Conservation (phyloP, 805 yeast species). For the Suhomyces emberorum region DNA sequence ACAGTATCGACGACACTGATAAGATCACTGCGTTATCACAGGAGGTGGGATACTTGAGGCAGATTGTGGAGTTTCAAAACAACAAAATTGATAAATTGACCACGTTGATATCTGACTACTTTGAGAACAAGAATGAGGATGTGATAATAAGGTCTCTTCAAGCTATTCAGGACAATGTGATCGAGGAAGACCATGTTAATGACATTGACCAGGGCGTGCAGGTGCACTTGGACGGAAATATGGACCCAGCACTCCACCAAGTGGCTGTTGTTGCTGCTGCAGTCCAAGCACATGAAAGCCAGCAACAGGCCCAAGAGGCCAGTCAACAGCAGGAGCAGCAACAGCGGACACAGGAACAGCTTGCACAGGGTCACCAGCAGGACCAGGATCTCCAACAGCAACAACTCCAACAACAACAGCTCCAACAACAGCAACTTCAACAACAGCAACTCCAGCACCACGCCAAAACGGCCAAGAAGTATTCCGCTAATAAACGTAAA, state of each 20-base stretch:
- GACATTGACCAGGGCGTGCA: constrained; percentile 16
- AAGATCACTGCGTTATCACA: constrained; percentile 20
- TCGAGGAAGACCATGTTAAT: constrained; percentile 14
- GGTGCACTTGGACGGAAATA: constrained; percentile 29
- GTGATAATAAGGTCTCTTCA: constrained; percentile 30
- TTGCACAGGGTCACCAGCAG: constrained; percentile 18
- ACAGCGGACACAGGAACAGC: too few relatives aligned
- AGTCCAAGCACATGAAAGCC: constrained; percentile 19
- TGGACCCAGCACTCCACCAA: constrained; percentile 42
- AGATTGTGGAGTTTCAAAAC: constrained; percentile 36
- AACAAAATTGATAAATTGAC: constrained; percentile 38
- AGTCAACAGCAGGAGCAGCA: constrained; percentile 19
- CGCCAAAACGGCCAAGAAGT: constrained; percentile 7
- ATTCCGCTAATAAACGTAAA: constrained; percentile 9
- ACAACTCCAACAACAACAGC: constrained; percentile 1
- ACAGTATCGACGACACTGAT: constrained; percentile 7
- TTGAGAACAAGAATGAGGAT: constrained; percentile 28
- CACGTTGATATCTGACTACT: constrained; percentile 28
- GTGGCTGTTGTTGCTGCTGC: constrained; percentile 40
- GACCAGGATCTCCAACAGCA: constrained; percentile 6
- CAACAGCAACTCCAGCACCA: constrained; percentile 5
- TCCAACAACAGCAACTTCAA: too few relatives aligned
- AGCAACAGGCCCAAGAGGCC: constrained; percentile 7
- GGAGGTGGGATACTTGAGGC: constrained; percentile 35
- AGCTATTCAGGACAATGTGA: constrained; percentile 22